phyloP scores from a whole-genome alignment of 768 basidiomycete species.

The Pleurotus salmoneostramineus region DNA sequence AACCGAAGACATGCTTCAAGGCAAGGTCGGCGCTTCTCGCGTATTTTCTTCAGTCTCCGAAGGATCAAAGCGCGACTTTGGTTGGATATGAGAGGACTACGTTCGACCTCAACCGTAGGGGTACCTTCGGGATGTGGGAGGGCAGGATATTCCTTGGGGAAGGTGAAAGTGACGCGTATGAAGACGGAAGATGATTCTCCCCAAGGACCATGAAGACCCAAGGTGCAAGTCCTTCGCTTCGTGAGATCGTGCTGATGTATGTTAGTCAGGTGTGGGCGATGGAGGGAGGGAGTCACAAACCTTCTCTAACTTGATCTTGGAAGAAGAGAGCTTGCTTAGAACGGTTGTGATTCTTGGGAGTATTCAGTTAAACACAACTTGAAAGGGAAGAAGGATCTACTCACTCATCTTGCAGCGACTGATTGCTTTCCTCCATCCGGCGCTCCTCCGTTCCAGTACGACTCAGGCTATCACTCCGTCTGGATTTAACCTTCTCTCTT shows the following conservation, averaged over 20 bases:
- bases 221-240: conserved; percentile 76
- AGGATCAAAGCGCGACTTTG: conserved; percentile 77
- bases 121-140: conserved; percentile 57
- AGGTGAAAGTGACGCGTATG: conserved; percentile 85
- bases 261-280: conserved; percentile 6
- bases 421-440: conserved; percentile 29
- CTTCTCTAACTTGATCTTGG: conserved; percentile 85
- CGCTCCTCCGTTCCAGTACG: conserved; percentile 27
- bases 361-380: not conserved
- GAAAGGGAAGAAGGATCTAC: conserved; percentile 13
- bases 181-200: conserved; percentile 82
- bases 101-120: conserved; percentile 79
- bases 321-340: conserved; percentile 56
- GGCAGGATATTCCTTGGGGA: conserved; percentile 80
- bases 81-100: conserved; percentile 74
- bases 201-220: conserved; percentile 90
- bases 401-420: conserved; percentile 72
- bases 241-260: conserved; percentile 54
- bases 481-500: conserved; percentile 20
- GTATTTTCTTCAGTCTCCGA: conserved; percentile 67
- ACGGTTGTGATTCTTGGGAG: conserved; percentile 65
- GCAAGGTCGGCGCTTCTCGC: conserved; percentile 75
- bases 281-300: conserved; percentile 26
- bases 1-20: conserved; percentile 82
- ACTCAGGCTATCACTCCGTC: conserved; percentile 44